Evolutionary conservation across 176 grass and related monocot genomes (phyloP).

Genomic region (Carex littledalei): DNA sequence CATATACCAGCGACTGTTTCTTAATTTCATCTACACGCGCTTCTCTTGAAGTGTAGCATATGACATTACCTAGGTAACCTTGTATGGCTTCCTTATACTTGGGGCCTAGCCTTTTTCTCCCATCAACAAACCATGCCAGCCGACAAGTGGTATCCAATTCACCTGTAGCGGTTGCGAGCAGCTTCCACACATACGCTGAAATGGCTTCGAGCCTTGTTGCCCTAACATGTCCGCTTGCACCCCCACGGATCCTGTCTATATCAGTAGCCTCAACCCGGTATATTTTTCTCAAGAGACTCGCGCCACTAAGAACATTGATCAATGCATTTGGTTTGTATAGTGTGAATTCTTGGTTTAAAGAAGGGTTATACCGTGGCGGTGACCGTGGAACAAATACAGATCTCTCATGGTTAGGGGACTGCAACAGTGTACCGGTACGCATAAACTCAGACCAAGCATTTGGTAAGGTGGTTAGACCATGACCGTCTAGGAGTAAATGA

Average conservation of each 20-base stretch:
- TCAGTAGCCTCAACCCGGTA: conserved; percentile 47
- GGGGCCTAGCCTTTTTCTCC: conserved; percentile 31
- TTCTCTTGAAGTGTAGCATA: conserved; percentile 52
- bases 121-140: conserved; percentile 65
- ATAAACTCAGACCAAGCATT: conserved; percentile 48
- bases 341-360: conserved; percentile 47
- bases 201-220: conserved; percentile 52
- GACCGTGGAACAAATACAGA: conserved; percentile 41
- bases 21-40: conserved; percentile 6
- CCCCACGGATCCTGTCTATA: conserved; percentile 32
- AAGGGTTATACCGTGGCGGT: conserved; percentile 24
- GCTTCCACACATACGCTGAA: conserved; percentile 62
- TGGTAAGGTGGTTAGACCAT: conserved; percentile 41
- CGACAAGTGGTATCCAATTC: conserved; percentile 45
- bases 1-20: conserved; percentile 19
- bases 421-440: conserved; percentile 12
- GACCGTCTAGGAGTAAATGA: conserved; percentile 62
- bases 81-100: conserved; percentile 8
- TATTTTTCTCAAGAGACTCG: conserved; percentile 38
- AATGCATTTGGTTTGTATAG: conserved; percentile 17
- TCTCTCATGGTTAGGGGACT: conserved; percentile 42
- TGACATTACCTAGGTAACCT: conserved; percentile 48
- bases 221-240: conserved; percentile 19
- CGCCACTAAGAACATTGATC: conserved; percentile 34
- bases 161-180: conserved; percentile 30